Evolutionary conservation across 768 basidiomycete species (phyloP), one percentile per base, ranked within the genome.

Genomic region (Pisolithus albus): DNA sequence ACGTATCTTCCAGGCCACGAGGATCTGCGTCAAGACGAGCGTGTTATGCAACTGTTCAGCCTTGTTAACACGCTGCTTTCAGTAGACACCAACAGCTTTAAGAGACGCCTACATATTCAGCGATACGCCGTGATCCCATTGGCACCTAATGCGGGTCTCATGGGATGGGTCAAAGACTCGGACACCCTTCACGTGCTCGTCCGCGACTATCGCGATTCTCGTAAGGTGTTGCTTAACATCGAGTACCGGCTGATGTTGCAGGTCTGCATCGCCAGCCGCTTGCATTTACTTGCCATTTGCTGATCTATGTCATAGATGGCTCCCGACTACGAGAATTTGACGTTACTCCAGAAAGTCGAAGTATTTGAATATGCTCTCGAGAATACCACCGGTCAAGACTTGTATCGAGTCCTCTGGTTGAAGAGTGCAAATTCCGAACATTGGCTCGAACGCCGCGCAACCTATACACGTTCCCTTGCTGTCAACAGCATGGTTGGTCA

Each of bases 401-500:
- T 99, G 11, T 99, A 99, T 67, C 78, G 92, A 11, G 92, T 99
- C 9, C 72, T 99, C 13, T 99, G 96, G 96, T 76, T 99, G 56
- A 96, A 94, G 75, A 92, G 90, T 63, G 68, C 77, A 55, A 94
- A 91, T 64, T 99, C 96, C 2, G 96, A 98, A 60, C 92, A 96
- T 59, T 99, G 96, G 96, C 73, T 99, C 26, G 96, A 98, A 64
- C 82, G 96, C 19, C 83, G 96, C 43, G 91, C 93, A 16, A 94
- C 91, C 0, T 98, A 97, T 66, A 97, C 94, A 2, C 82, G 95
- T 32, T 95, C 92, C 16, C 81, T 99, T 26, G 95, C 92, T 5
- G 89, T 96, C 51, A 98, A 90, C 67, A 95, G 92, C 64, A 98
- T 98, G 94, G 92, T 96, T 56, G 96, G 96, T 7, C 92, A 99